Conservation (phyloP, 805 yeast genomes). For the Wickerhamiella vanderwaltii region DNA sequence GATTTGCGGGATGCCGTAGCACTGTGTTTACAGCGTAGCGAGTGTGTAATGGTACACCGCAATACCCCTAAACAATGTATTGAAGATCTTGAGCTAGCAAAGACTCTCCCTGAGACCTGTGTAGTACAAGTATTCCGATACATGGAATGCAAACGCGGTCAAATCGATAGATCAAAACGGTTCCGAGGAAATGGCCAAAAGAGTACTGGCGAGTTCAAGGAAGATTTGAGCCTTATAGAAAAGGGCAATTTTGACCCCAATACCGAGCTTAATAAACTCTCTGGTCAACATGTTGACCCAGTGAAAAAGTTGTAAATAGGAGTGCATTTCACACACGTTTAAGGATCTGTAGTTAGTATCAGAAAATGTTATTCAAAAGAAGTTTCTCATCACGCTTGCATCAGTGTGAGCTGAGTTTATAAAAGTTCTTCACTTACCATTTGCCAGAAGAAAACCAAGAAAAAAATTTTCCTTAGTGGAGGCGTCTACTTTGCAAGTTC, state of each 20-base stretch:
- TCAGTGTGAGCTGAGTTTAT: conserved; percentile 27
- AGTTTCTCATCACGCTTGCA: conserved; percentile 24
- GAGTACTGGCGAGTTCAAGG: conserved; percentile 87
- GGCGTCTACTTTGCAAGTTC: neutral
- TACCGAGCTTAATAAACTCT: conserved; percentile 64
- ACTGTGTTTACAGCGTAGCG: conserved; percentile 87
- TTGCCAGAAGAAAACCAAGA: too few species aligned
- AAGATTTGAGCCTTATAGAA: conserved; percentile 66
- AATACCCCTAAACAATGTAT: conserved; percentile 82
- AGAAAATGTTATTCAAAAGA: conserved; percentile 14
- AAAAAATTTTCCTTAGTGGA: neutral
- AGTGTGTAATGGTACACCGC: conserved; percentile 85
- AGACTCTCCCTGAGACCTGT: conserved; percentile 78
- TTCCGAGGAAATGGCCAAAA: conserved; percentile 89
- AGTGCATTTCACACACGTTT: too few species aligned
- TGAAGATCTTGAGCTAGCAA: conserved; percentile 62
- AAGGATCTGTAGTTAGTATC: conserved; percentile 10
- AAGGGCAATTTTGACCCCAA: conserved; percentile 71
- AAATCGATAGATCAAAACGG: conserved; percentile 77
- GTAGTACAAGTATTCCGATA: conserved; percentile 73
- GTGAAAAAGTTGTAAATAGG: neutral
- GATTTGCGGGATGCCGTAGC: conserved; percentile 95
- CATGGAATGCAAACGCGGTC: conserved; percentile 82
- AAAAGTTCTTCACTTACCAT: conserved; percentile 24
- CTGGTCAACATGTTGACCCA: conserved; percentile 8